Evolutionary conservation across 2,329 filamentous ascomycete species (phyloP).

Genomic region (Epichloe aotearoae): DNA sequence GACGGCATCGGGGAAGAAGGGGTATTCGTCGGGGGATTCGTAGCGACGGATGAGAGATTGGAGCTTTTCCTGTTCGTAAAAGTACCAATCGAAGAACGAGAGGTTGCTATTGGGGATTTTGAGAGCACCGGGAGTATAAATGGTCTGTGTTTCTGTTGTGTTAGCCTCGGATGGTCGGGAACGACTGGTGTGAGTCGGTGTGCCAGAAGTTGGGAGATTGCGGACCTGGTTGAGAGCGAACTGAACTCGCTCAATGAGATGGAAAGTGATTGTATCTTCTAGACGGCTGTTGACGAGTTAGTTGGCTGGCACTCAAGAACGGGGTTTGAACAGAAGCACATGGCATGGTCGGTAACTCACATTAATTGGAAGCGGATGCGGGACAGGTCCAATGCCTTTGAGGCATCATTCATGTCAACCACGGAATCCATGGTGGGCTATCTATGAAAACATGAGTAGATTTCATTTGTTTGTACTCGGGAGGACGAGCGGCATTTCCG

Average conservation of each 20-base stretch:
- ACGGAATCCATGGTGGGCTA: constrained; percentile 65
- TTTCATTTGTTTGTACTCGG: neutral
- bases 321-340: neutral
- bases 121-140: constrained; percentile 74
- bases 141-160: constrained; percentile 33
- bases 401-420: constrained; percentile 75
- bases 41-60: constrained; percentile 91
- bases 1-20: constrained; percentile 80
- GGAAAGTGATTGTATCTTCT: constrained; percentile 95
- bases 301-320: neutral
- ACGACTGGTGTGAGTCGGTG: neutral
- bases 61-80: constrained; percentile 76
- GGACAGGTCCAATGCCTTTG: constrained; percentile 73
- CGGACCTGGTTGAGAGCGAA: constrained; percentile 66
- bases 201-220: constrained; percentile 1
- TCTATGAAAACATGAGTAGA: too few relatives aligned
- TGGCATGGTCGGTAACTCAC: constrained; percentile 33
- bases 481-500: neutral
- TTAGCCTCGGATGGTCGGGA: neutral
- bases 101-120: constrained; percentile 58
- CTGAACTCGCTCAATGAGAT: constrained; percentile 94
- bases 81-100: constrained; percentile 89
- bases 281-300: constrained; percentile 51
- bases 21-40: constrained; percentile 92
- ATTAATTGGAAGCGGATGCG: constrained; percentile 92